Conservation (phyloP, 208 protist species). For the Wallacemonas sp. region DNA sequence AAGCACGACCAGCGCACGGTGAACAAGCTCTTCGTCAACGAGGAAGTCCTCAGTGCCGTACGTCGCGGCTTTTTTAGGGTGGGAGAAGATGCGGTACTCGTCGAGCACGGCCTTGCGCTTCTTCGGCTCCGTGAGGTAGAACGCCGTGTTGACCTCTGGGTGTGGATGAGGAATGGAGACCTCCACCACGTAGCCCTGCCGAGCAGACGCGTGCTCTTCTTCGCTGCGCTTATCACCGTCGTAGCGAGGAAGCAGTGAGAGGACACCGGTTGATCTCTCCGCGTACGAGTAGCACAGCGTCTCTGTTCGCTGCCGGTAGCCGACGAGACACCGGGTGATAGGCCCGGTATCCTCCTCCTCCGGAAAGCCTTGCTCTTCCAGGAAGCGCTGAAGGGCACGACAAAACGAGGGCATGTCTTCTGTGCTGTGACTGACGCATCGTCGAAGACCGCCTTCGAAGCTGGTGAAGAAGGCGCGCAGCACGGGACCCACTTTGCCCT, state of each 20-base stretch:
- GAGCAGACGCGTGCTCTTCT: conserved; percentile 47
- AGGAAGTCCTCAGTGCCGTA: conserved; percentile 81
- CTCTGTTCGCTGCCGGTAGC: conserved; percentile 35
- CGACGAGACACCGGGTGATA: conserved; percentile 20
- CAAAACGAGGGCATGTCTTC: conserved; percentile 19
- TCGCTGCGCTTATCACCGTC: conserved; percentile 67
- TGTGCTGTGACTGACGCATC: neutral
- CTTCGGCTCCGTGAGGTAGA: conserved; percentile 79
- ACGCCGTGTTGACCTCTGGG: conserved; percentile 67
- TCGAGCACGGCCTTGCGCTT: conserved; percentile 65
- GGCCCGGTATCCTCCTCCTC: conserved; percentile 42
- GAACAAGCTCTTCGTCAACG: conserved; percentile 81
- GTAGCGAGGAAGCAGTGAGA: conserved; percentile 58
- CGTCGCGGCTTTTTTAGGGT: conserved; percentile 75
- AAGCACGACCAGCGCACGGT: conserved; percentile 70
- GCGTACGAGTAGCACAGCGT: conserved; percentile 72
- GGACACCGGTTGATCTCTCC: conserved; percentile 30
- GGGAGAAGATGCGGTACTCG: conserved; percentile 83
- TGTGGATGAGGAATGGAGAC: conserved; percentile 58
- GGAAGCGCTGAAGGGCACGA: conserved; percentile 27
- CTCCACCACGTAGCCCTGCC: conserved; percentile 50
- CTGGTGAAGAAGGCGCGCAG: neutral
- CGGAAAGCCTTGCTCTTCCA: conserved; percentile 71
- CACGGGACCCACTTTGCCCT: conserved; percentile 7
- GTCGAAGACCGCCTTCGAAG: conserved; percentile 5